Conservation (phyloP, 768 basidiomycete genomes). For the Lactarius trivialis region DNA sequence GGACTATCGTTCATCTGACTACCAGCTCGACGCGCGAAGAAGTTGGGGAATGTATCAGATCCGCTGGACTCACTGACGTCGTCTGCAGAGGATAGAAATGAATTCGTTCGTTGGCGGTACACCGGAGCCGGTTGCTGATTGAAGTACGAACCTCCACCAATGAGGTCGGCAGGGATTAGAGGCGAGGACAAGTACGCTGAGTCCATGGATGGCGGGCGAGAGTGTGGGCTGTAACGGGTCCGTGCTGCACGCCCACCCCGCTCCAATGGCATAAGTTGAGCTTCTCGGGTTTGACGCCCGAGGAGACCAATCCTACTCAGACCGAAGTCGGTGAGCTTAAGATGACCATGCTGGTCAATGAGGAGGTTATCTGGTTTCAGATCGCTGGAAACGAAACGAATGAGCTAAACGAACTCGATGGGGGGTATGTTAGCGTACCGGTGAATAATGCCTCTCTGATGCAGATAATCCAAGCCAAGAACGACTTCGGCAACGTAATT, state of each 20-base stretch:
- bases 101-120: slow-evolving; percentile 55
- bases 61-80: slow-evolving; percentile 82
- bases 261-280: slow-evolving; percentile 28
- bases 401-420: slow-evolving; percentile 1
- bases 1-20: slow-evolving; percentile 61
- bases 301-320: slow-evolving; percentile 95
- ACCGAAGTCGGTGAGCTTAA: slow-evolving; percentile 98
- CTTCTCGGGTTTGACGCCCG: slow-evolving; percentile 87
- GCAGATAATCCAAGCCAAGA: slow-evolving; percentile 93
- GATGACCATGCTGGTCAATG: slow-evolving; percentile 92
- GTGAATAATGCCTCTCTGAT: slow-evolving; percentile 91
- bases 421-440: slow-evolving; percentile 49
- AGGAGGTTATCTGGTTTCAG: slow-evolving; percentile 97
- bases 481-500: slow-evolving; percentile 96
- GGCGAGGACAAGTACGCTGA: slow-evolving; percentile 76
- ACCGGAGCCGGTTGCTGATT: slow-evolving; percentile 55
- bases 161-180: slow-evolving; percentile 49
- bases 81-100: slow-evolving; percentile 67
- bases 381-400: slow-evolving; percentile 51
- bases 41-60: slow-evolving; percentile 55
- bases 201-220: slow-evolving; percentile 77
- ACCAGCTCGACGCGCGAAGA: slow-evolving; percentile 37
- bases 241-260: slow-evolving; percentile 33
- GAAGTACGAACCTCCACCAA: slow-evolving; percentile 72
- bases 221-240: slow-evolving; percentile 57